These are phyloP conservation scores for Endotrypanum monterogeii DNA, from an alignment of 208 protist species.

Conservation along the genomic window DNA sequence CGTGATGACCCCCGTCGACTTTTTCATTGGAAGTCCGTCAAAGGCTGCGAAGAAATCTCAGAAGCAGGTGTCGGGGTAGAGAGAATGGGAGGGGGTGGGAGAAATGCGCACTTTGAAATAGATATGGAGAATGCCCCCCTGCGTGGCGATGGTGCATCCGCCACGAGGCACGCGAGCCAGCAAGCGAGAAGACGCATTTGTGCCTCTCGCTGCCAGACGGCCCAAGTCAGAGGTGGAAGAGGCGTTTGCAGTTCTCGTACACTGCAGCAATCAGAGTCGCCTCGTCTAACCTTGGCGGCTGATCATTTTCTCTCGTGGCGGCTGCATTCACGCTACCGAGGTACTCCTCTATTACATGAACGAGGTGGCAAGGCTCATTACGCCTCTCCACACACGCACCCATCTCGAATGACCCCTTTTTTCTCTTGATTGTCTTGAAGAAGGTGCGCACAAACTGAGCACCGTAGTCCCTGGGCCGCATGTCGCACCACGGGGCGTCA, in stretches of 20 bases:
- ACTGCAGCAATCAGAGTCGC: slow-evolving; percentile 38
- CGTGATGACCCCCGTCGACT: too few relatives aligned
- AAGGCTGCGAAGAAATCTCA: too few relatives aligned
- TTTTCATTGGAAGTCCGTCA: too few relatives aligned
- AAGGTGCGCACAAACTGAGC: slow-evolving; percentile 65
- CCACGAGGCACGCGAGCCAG: not conserved
- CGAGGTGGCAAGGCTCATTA: slow-evolving; percentile 90
- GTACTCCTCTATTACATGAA: slow-evolving; percentile 80
- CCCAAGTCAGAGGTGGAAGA: slow-evolving; percentile 36
- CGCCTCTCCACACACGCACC: slow-evolving; percentile 84
- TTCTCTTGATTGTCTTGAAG: slow-evolving; percentile 61
- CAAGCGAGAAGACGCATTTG: not conserved
- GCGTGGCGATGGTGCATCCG: not conserved
- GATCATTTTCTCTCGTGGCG: not conserved
- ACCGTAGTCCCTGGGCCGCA: slow-evolving; percentile 89
- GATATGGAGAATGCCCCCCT: too few relatives aligned
- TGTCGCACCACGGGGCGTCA: slow-evolving; percentile 95
- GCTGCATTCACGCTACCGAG: slow-evolving; percentile 33
- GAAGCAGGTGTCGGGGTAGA: too few relatives aligned
- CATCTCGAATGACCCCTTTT: slow-evolving; percentile 59
- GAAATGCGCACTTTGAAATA: too few relatives aligned
- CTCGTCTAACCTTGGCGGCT: slow-evolving; percentile 25
- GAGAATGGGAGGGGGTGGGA: too few relatives aligned
- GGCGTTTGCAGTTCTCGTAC: slow-evolving; percentile 45
- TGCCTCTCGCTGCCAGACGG: not conserved